Evolutionary conservation across 352 stramenopile species (phyloP), one percentile per base, ranked within the genome.

Genomic region (Phytopythium sindhum): DNA sequence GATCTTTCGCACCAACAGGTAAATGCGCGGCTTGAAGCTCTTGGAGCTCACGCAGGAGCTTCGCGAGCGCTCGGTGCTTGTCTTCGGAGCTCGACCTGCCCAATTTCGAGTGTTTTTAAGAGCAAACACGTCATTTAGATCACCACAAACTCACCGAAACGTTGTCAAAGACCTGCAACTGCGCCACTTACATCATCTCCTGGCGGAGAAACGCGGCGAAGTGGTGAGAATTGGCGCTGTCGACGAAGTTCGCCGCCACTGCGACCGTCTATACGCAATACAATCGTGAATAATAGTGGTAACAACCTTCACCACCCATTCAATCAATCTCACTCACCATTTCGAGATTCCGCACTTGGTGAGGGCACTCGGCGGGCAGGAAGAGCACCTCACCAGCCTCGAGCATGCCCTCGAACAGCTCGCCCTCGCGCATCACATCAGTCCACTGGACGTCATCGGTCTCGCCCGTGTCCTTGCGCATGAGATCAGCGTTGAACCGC

Each of bases 341-440:
- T 7, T 73, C 72, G 1, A 80, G 67, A 59, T 80, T 80, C 26
- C 66, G 61, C 10, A 80, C 72, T 68, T 80, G 72, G 48, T 80
- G 72, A 2, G 72, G 69, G 29, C 64, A 73, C 28, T 74, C 69
- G 0, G 69, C 63, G 4, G 72, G 72, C 17, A 80, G 69, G 45
- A 75, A 80, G 7, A 80, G 64, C 8, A 80, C 69, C 61, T 80
- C 72, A 4, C 72, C 72, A 8, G 63, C 64, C 44, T 75, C 69
- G 0, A 80, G 53, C 10, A 77, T 48, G 39, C 65, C 72, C 29
- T 80, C 72, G n/a, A 60, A 80, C 21, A 80, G 19, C 24, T 73
- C 64, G 41, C 53, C 72, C 37, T 68, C 44, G 2, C 31, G 57
- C 29, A 77, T 28, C 14, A 75, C 28, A 8, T 63, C 24, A 11